A percentile compares a stretch with the other conserved stretches of the same genome.
Conservation (phyloP, 139 green algal species). For the Micromonas pusilla region DNA sequence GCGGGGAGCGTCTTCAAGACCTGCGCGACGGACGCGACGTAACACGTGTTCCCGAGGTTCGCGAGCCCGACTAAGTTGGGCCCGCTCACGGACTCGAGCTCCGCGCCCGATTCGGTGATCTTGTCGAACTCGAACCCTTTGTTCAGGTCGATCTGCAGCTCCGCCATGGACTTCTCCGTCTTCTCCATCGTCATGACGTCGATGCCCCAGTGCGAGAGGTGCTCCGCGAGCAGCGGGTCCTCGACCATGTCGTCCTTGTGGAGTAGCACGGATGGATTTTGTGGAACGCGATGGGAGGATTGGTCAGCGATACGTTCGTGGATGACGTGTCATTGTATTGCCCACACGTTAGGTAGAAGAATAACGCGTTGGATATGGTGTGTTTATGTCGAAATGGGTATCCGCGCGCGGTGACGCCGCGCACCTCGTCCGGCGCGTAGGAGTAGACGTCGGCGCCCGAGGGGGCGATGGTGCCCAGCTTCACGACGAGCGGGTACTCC, state of each 20-base stretch:
- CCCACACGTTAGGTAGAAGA: too few relatives aligned
- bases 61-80: conserved; percentile 76
- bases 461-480: conserved; percentile 95
- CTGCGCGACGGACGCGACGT: conserved; percentile 46
- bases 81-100: conserved; percentile 64
- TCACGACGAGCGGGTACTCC: conserved; percentile 88
- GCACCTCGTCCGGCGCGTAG: conserved; percentile 83
- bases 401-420: too few relatives aligned
- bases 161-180: conserved; percentile 93
- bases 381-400: too few relatives aligned
- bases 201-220: conserved; percentile 97
- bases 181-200: conserved; percentile 96
- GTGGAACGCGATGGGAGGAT: too few relatives aligned
- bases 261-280: too few relatives aligned
- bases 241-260: conserved; percentile 87
- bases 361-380: too few relatives aligned
- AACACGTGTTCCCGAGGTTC: conserved; percentile 92
- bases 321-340: too few relatives aligned
- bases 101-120: conserved; percentile 79
- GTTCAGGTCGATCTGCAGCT: conserved; percentile 85
- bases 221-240: conserved; percentile 73
- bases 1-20: conserved; percentile 30
- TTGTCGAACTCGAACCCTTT: conserved; percentile 76
- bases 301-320: too few relatives aligned
- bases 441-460: conserved; percentile 83